Evolutionary conservation across 345 rosid genomes (phyloP).

Genomic region (Camelina sativa): DNA sequence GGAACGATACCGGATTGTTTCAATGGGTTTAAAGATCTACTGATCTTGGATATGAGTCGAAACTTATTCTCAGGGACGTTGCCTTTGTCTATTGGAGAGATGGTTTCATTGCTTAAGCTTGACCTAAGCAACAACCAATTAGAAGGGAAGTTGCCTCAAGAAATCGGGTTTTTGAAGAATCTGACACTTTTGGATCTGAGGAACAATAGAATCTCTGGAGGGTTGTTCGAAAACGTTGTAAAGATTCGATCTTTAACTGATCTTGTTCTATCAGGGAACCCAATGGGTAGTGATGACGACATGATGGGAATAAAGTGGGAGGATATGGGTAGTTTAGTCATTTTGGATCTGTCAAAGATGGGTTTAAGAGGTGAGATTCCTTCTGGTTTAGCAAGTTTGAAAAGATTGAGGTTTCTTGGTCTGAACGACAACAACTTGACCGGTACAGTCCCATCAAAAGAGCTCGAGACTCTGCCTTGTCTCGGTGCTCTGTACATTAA

Average conservation of each 20-base stretch:
- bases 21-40: conserved; percentile 57
- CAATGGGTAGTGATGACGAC: conserved; percentile 52
- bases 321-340: conserved; percentile 55
- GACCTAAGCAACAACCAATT: conserved; percentile 71
- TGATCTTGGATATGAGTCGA: conserved; percentile 78
- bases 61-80: conserved; percentile 68
- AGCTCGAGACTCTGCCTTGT: conserved; percentile 58
- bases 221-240: conserved; percentile 55
- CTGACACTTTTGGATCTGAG: conserved; percentile 79
- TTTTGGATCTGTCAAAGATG: conserved; percentile 63
- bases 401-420: conserved; percentile 78
- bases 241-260: conserved; percentile 65
- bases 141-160: conserved; percentile 58
- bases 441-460: conserved; percentile 58
- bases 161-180: conserved; percentile 57
- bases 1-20: conserved; percentile 62
- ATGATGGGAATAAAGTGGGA: conserved; percentile 59
- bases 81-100: conserved; percentile 56
- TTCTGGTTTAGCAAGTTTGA: conserved; percentile 53
- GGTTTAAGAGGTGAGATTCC: conserved; percentile 75
- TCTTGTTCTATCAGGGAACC: conserved; percentile 66
- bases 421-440: conserved; percentile 72
- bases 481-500: conserved; percentile 67
- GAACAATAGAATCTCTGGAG: conserved; percentile 74
- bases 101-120: conserved; percentile 79